A percentile compares a stretch with the other conserved stretches of the same genome.
phyloP scores from a whole-genome alignment of 495 filamentous ascomycete species.

The Trichodelitschia bisporula region DNA sequence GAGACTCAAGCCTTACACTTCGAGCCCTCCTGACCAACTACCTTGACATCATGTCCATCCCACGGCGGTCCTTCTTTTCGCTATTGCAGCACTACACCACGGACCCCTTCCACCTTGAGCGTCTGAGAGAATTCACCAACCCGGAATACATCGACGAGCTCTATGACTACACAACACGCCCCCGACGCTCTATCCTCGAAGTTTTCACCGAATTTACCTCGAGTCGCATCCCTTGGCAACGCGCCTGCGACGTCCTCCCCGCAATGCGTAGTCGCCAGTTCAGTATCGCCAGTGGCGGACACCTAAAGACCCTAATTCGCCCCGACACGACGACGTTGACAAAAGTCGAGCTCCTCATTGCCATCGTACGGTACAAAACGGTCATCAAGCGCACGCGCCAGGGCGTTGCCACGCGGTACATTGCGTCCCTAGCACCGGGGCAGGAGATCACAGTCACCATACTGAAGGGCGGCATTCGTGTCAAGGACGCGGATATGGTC shows the following conservation, averaged over 20 bases:
- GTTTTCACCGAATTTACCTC: constrained; percentile 72
- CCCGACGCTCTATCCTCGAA: constrained; percentile 75
- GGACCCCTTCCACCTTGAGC: constrained; percentile 49
- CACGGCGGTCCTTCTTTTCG: constrained; percentile 64
- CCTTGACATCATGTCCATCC: constrained; percentile 72
- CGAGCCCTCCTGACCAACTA: constrained; percentile 54
- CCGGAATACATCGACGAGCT: constrained; percentile 65
- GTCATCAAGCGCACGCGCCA: constrained; percentile 66
- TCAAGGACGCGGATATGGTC: constrained; percentile 17
- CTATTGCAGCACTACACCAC: constrained; percentile 45
- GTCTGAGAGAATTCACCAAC: constrained; percentile 58
- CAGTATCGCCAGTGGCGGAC: constrained; percentile 59
- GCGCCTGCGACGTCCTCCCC: constrained; percentile 45
- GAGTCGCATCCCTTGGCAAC: constrained; percentile 57
- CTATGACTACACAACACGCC: constrained; percentile 86
- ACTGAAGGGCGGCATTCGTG: constrained; percentile 29
- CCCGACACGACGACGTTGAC: constrained; percentile 7
- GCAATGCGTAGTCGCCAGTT: constrained; percentile 59
- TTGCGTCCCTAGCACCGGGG: constrained; percentile 33
- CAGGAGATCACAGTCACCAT: constrained; percentile 33
- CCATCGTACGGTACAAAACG: constrained; percentile 80
- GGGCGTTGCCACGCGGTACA: constrained; percentile 75
- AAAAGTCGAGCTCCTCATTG: constrained; percentile 53
- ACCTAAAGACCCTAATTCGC: constrained; percentile 15
- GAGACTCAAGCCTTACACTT: constrained; percentile 27